These are phyloP conservation scores for Epicoccum sorghinum DNA, from an alignment of 2,329 filamentous ascomycete species.

Conservation along the genomic window DNA sequence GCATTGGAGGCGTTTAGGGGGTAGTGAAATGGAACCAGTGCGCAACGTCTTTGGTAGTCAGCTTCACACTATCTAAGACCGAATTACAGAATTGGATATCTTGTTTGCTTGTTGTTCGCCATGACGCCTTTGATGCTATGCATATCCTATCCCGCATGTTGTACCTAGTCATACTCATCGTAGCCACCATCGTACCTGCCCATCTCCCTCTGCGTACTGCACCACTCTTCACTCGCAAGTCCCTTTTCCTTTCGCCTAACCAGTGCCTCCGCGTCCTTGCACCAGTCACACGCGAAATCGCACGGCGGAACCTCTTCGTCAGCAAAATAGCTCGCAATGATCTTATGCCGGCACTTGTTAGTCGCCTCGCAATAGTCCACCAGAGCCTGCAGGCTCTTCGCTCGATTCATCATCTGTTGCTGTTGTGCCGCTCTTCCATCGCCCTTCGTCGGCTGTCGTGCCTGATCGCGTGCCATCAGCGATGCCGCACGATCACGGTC, in stretches of 20 bases:
- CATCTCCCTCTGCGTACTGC: constrained; percentile 53
- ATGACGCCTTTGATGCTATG: background rate
- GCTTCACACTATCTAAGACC: background rate
- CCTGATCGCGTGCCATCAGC: constrained; percentile 56
- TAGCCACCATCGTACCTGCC: constrained; percentile 47
- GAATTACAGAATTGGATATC: background rate
- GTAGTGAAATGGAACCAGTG: background rate
- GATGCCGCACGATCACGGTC: constrained; percentile 76
- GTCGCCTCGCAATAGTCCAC: constrained; percentile 83
- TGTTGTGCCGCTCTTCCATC: constrained; percentile 35
- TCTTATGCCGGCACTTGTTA: constrained; percentile 70
- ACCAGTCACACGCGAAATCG: constrained; percentile 57
- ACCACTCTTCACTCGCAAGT: constrained; percentile 57
- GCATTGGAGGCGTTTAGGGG: constrained; percentile 20
- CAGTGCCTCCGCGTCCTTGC: constrained; percentile 52
- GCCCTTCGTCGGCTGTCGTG: constrained; percentile 56
- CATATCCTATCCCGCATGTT: background rate
- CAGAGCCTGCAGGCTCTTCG: constrained; percentile 60
- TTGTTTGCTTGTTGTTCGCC: background rate
- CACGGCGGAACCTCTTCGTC: constrained; percentile 47
- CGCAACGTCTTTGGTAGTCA: background rate
- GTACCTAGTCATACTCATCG: constrained; percentile 44
- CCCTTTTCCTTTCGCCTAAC: constrained; percentile 52
- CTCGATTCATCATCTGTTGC: constrained; percentile 48
- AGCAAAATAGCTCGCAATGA: constrained; percentile 47